Percentiles rank a stretch among this genome's conserved stretches.
These are phyloP conservation scores for Trypanosoma caninum DNA, from an alignment of 208 protist genomes.

Conservation along the genomic window DNA sequence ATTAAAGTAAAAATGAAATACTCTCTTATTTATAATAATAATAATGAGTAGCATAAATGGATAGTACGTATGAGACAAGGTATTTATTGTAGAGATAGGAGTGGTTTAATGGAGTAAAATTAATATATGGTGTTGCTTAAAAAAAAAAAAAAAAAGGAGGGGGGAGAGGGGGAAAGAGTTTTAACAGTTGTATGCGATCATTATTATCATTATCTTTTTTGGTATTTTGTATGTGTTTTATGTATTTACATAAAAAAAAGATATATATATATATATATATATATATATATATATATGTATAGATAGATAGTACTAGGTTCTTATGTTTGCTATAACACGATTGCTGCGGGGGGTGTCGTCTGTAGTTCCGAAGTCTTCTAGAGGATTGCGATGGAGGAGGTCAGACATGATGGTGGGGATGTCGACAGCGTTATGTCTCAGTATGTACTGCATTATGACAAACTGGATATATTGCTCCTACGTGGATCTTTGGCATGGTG, in stretches of 20 bases:
- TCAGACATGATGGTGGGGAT: not conserved
- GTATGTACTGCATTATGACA: conserved; percentile 73
- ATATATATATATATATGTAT: not conserved
- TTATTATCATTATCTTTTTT: not conserved
- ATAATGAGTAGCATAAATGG: too few species aligned
- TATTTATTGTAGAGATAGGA: too few species aligned
- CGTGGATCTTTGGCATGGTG: conserved; percentile 74
- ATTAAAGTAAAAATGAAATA: too few species aligned
- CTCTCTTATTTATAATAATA: too few species aligned
- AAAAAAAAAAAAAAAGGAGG: conserved; percentile 11
- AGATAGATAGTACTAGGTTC: not conserved
- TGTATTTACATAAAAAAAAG: not conserved
- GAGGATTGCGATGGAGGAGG: not conserved
- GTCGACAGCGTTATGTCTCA: conserved; percentile 30
- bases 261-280: not conserved
- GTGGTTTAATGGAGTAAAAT: too few species aligned
- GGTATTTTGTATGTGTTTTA: not conserved
- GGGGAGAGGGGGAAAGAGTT: not conserved
- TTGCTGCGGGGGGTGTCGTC: not conserved
- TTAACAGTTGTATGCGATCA: not conserved
- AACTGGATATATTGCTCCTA: conserved; percentile 81
- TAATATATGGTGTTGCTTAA: too few species aligned
- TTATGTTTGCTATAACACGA: not conserved
- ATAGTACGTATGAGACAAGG: too few species aligned
- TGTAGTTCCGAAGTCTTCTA: not conserved